These are phyloP conservation scores for Adansonia grandidieri DNA, from an alignment of 441 rosid genomes.

Conservation along the genomic window DNA sequence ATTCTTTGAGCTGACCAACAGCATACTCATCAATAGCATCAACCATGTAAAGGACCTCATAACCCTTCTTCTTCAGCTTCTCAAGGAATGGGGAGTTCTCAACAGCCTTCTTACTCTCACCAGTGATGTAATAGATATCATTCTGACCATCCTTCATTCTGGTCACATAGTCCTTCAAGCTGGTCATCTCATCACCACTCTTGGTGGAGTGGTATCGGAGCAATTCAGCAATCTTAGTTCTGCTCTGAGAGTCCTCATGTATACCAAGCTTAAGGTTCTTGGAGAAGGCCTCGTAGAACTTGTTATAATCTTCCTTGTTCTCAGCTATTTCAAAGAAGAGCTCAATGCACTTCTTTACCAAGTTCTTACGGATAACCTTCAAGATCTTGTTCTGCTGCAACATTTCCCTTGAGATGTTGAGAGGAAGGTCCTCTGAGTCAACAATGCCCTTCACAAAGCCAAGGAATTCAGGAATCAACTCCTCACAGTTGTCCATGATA, in stretches of 20 bases:
- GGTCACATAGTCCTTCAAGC: slow-evolving; percentile 72
- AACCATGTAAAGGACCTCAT: slow-evolving; percentile 68
- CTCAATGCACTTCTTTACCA: slow-evolving; percentile 75
- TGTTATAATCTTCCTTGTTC: slow-evolving; percentile 81
- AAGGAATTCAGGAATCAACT: slow-evolving; percentile 67
- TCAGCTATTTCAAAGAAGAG: slow-evolving; percentile 72
- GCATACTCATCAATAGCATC: slow-evolving; percentile 76
- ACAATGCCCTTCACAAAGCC: slow-evolving; percentile 72
- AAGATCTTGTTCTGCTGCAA: slow-evolving; percentile 77
- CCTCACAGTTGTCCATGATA: slow-evolving; percentile 81
- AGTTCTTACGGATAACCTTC: slow-evolving; percentile 74
- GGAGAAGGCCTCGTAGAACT: slow-evolving; percentile 73
- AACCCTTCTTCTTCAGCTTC: slow-evolving; percentile 68
- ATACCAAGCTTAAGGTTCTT: slow-evolving; percentile 73
- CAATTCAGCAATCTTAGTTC: slow-evolving; percentile 62
- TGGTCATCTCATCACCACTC: slow-evolving; percentile 74
- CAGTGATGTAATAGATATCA: slow-evolving; percentile 70
- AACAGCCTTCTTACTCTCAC: slow-evolving; percentile 76
- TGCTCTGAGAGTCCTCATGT: slow-evolving; percentile 72
- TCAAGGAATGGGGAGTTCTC: slow-evolving; percentile 82
- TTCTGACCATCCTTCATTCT: slow-evolving; percentile 78
- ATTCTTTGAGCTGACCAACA: slow-evolving; percentile 69
- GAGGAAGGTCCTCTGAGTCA: slow-evolving; percentile 74
- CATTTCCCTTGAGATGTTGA: slow-evolving; percentile 68
- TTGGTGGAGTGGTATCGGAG: slow-evolving; percentile 77